A percentile compares a stretch with the other conserved stretches of the same genome.
These are phyloP conservation scores for Globisporangium irregulare DNA, from an alignment of 352 stramenopile genomes.

Conservation along the genomic window DNA sequence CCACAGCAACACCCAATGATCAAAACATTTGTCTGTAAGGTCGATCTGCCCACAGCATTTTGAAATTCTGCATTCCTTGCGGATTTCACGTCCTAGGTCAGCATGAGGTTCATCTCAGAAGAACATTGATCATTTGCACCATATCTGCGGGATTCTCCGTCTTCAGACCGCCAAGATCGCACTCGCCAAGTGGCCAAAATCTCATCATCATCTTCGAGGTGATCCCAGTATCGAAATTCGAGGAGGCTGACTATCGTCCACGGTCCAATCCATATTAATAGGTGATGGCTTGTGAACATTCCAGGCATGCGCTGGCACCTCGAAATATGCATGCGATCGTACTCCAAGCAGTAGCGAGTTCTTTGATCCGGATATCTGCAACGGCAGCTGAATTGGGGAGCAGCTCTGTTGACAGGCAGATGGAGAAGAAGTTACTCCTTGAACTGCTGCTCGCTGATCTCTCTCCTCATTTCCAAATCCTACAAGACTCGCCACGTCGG, in stretches of 20 bases:
- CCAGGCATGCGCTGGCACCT: neutral
- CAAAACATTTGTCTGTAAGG: too few relatives aligned
- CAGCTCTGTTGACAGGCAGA: neutral
- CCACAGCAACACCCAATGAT: too few relatives aligned
- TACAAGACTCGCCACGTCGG: neutral
- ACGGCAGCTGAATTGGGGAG: neutral
- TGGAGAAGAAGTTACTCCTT: neutral
- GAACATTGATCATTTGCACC: neutral
- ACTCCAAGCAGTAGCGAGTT: neutral
- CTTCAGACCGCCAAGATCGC: neutral
- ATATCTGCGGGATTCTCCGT: neutral
- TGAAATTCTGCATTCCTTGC: neutral
- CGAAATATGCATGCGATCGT: neutral
- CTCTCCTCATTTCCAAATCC: conserved; percentile 1
- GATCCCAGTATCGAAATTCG: neutral
- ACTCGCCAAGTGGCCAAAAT: neutral
- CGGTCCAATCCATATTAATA: neutral
- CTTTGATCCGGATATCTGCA: conserved; percentile 4
- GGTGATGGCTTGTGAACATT: neutral
- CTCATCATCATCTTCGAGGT: neutral
- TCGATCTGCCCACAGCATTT: neutral
- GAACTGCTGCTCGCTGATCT: neutral
- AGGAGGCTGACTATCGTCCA: neutral
- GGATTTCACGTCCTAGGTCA: neutral
- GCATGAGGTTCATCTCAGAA: neutral